A percentile compares a stretch with the other conserved stretches of the same genome.
These are phyloP conservation scores for Gaultheria prostrata DNA, from an alignment of 148 eudicot genomes.

Conservation along the genomic window DNA sequence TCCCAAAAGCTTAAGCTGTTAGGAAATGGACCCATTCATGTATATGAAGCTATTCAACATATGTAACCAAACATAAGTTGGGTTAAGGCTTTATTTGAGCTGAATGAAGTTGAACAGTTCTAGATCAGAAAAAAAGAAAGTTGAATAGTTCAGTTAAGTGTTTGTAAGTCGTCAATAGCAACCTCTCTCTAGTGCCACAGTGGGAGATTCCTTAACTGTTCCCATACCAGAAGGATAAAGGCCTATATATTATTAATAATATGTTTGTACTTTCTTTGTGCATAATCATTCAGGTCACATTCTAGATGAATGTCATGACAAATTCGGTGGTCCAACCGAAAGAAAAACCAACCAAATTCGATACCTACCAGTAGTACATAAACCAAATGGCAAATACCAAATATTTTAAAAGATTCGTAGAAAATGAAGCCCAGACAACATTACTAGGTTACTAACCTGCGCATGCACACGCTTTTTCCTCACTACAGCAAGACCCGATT, in stretches of 20 bases:
- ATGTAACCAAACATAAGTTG: neutral
- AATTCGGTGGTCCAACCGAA: neutral
- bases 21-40: no score
- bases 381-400: conserved; percentile 1
- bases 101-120: neutral
- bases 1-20: no score
- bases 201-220: neutral
- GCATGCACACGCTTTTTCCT: conserved; percentile 82
- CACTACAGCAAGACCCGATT: conserved; percentile 71
- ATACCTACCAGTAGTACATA: neutral
- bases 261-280: neutral
- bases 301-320: neutral
- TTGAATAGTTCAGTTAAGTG: neutral
- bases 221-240: neutral
- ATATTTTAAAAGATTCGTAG: conserved; percentile 5
- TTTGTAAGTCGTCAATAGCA: neutral
- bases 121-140: neutral
- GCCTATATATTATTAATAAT: neutral
- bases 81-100: neutral
- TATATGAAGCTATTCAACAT: no score
- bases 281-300: neutral
- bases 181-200: neutral
- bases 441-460: conserved; percentile 65
- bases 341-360: conserved; percentile 4
- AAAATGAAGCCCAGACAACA: conserved; percentile 6